Percentiles rank a stretch among this genome's conserved stretches.
These are phyloP conservation scores for Vigna unguiculata DNA, from an alignment of 306 rosid genomes.

Conservation along the genomic window DNA sequence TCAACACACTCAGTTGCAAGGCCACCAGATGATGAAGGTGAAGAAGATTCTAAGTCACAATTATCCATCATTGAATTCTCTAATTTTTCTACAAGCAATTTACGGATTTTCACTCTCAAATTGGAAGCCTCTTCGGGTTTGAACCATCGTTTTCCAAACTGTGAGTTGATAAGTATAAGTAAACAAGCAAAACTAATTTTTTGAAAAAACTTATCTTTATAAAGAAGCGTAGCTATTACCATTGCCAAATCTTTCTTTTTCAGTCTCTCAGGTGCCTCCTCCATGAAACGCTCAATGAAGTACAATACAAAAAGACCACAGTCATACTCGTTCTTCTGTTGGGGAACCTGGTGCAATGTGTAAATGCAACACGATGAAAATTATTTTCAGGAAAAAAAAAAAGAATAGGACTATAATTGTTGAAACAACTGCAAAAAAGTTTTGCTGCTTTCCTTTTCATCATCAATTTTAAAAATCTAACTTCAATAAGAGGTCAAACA, in stretches of 20 bases:
- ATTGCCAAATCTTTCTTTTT: conserved; percentile 69
- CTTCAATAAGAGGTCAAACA: conserved; percentile 15
- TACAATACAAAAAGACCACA: conserved; percentile 92
- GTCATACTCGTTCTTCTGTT: conserved; percentile 89
- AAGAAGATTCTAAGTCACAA: conserved; percentile 35
- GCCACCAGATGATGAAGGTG: conserved; percentile 40
- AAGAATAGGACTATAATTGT: background rate
- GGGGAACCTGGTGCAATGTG: conserved; percentile 79
- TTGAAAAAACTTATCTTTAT: conserved; percentile 3
- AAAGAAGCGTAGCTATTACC: conserved; percentile 54
- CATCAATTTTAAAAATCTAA: conserved; percentile 21
- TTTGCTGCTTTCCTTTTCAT: conserved; percentile 13
- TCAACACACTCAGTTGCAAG: conserved; percentile 29
- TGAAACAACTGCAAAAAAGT: conserved; percentile 11
- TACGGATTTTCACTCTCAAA: conserved; percentile 75
- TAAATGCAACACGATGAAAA: conserved; percentile 29
- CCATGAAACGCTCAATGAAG: conserved; percentile 88
- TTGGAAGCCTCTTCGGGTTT: conserved; percentile 85
- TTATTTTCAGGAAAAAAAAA: conserved; percentile 17
- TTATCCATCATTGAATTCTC: conserved; percentile 41
- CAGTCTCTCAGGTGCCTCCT: conserved; percentile 80
- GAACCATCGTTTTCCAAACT: conserved; percentile 93
- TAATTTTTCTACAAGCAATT: conserved; percentile 67
- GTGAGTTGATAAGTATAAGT: conserved; percentile 41
- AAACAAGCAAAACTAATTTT: conserved; percentile 25